phyloP scores from a whole-genome alignment of 805 yeast genomes.

The Suhomyces sp. region DNA sequence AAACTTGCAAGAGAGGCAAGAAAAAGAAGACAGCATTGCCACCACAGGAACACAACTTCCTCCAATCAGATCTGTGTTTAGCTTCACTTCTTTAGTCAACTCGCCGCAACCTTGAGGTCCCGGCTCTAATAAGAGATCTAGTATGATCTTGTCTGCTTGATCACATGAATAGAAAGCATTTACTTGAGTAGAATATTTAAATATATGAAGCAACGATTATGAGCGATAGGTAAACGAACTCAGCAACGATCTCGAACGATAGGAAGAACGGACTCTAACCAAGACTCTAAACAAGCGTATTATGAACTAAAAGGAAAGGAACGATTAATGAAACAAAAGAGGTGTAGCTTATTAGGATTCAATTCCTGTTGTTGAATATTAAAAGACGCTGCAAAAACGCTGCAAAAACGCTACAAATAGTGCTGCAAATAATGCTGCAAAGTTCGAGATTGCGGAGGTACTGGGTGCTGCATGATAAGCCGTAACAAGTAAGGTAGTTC shows the following conservation, averaged over 20 bases:
- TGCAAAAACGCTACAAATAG: background rate
- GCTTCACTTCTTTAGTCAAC: conserved; percentile 17
- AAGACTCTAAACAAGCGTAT: background rate
- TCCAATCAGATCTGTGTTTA: conserved; percentile 39
- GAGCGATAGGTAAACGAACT: background rate
- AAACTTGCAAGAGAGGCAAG: conserved; percentile 23
- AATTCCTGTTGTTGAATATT: too few relatives aligned
- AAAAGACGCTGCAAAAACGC: too few relatives aligned
- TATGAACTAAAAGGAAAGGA: too few relatives aligned
- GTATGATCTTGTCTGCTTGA: conserved; percentile 9
- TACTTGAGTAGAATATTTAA: background rate
- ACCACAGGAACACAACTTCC: conserved; percentile 41
- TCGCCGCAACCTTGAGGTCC: conserved; percentile 6
- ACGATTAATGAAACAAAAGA: background rate
- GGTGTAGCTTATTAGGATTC: too few relatives aligned
- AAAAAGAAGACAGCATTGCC: conserved; percentile 25
- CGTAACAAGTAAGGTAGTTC: background rate
- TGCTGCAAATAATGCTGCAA: background rate
- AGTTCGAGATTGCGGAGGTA: background rate
- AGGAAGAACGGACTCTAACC: background rate
- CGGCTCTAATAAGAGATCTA: conserved; percentile 1
- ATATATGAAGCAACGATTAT: background rate
- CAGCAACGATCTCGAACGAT: background rate
- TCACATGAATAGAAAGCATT: background rate
- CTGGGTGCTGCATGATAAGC: background rate